These are phyloP conservation scores for Dovyalis caffra DNA, from an alignment of 345 rosid species.

Conservation along the genomic window DNA sequence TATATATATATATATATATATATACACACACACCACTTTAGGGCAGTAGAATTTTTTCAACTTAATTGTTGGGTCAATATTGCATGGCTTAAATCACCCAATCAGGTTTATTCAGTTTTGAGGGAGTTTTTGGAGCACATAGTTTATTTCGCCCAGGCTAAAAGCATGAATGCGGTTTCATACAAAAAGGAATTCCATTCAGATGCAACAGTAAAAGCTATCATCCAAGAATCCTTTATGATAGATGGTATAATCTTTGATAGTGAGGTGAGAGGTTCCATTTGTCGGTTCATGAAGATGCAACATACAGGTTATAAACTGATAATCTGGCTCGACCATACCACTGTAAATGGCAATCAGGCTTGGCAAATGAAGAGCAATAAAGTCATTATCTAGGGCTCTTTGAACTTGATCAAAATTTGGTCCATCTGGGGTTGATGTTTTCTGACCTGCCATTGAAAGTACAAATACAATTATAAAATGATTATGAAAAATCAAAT, in stretches of 20 bases:
- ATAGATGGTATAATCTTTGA: no score
- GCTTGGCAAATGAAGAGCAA: neutral
- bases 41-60: no score
- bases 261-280: no score
- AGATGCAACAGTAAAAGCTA: neutral
- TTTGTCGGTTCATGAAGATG: no score
- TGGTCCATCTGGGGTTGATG: slow-evolving; percentile 70
- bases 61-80: neutral
- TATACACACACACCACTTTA: no score
- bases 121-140: neutral
- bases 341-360: neutral
- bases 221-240: neutral
- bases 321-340: neutral
- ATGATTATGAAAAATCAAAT: neutral
- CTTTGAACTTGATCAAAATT: slow-evolving; percentile 62
- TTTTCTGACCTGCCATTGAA: slow-evolving; percentile 58
- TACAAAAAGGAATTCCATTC: no score
- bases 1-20: no score
- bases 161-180: neutral
- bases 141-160: neutral
- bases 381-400: slow-evolving; percentile 25
- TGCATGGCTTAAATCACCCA: neutral
- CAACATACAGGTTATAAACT: no score
- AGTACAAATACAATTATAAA: neutral
- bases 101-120: neutral